phyloP scores from a whole-genome alignment of 139 green algal species.

The Chlorella sp. region DNA sequence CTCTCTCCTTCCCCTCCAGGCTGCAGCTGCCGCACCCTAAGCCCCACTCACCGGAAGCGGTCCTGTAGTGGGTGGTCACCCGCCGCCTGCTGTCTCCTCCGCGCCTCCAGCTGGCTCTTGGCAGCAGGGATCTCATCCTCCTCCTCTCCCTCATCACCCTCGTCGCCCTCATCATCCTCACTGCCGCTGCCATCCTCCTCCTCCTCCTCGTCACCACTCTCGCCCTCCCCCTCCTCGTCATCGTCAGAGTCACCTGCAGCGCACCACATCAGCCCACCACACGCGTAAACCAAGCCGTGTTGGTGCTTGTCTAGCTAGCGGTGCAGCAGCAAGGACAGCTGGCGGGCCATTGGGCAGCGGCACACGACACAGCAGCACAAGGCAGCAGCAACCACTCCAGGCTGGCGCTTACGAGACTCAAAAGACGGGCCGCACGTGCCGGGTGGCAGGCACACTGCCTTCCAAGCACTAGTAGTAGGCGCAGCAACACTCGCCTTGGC shows the following conservation, averaged over 20 bases:
- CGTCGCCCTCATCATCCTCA: constrained; percentile 27
- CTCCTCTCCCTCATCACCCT: constrained; percentile 31
- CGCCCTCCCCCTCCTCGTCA: constrained; percentile 27
- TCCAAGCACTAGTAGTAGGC: too few species aligned
- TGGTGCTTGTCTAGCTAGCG: too few species aligned
- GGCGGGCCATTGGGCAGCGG: too few species aligned
- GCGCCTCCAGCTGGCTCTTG: constrained; percentile 33
- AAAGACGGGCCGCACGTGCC: too few species aligned
- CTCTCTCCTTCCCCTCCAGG: constrained; percentile 19
- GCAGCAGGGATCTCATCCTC: constrained; percentile 15
- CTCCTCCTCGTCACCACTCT: constrained; percentile 24
- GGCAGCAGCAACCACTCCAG: too few species aligned
- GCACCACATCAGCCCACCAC: too few species aligned
- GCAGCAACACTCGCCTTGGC: too few species aligned
- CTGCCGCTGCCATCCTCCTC: constrained; percentile 32
- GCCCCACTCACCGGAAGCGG: constrained; percentile 19
- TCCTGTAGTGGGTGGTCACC: constrained; percentile 69
- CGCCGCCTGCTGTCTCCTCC: constrained; percentile 48
- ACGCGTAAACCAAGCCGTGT: too few species aligned
- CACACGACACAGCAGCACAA: too few species aligned
- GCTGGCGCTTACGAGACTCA: too few species aligned
- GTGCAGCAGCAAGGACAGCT: too few species aligned
- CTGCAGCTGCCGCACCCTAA: constrained; percentile 11
- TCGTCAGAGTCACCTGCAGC: constrained; percentile 27
- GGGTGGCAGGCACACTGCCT: background rate